These are phyloP conservation scores for Lactarius psammicola DNA, from an alignment of 768 basidiomycete species.

Conservation along the genomic window DNA sequence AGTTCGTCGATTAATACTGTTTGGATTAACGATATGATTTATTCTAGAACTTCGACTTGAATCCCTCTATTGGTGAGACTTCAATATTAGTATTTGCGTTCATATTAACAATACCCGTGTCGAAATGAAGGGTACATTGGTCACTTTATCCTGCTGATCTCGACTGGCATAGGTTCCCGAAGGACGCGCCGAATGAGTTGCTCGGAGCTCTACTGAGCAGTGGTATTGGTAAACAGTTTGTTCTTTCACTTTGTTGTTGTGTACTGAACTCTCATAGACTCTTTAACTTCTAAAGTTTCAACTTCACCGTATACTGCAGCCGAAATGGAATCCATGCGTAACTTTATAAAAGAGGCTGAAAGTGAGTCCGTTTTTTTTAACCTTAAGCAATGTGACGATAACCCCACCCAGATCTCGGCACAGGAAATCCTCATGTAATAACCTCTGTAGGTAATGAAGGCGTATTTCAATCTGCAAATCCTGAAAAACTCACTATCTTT, in stretches of 20 bases:
- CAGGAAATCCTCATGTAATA: not conserved
- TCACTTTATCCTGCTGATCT: conserved; percentile 21
- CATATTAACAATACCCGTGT: too few species aligned
- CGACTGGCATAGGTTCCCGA: not conserved
- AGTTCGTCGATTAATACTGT: not conserved
- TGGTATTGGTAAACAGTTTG: conserved; percentile 14
- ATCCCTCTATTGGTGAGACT: conserved; percentile 16
- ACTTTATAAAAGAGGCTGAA: conserved; percentile 5
- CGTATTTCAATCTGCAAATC: not conserved
- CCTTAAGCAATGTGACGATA: not conserved
- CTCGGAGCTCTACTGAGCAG: conserved; percentile 7
- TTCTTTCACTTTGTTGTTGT: not conserved
- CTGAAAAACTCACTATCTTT: not conserved
- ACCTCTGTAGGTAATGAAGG: not conserved
- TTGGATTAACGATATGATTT: not conserved
- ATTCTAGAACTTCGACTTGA: conserved; percentile 14
- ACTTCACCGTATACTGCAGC: conserved; percentile 15
- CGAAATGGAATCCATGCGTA: conserved; percentile 12
- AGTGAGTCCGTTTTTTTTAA: not conserved
- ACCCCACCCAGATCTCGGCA: not conserved
- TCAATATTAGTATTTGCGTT: not conserved
- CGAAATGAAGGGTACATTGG: conserved; percentile 17
- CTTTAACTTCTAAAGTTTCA: conserved; percentile 16
- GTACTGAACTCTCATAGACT: conserved; percentile 2
- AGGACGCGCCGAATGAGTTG: not conserved